Evolutionary conservation across 768 basidiomycete genomes (phyloP), one percentile per base, ranked within the genome.

Genomic region (Agrocybe pediades): DNA sequence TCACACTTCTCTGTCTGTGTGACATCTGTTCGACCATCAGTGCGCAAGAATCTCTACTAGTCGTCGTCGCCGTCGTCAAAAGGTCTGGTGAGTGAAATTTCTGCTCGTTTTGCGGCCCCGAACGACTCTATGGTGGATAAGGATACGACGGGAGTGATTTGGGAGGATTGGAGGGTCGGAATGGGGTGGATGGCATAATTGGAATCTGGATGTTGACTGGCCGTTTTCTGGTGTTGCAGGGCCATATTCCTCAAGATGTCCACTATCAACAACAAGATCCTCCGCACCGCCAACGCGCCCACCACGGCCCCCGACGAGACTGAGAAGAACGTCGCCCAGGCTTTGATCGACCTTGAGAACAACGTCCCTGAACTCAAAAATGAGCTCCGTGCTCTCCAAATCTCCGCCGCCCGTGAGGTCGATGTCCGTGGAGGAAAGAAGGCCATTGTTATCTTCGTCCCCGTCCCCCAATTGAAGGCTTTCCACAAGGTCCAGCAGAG

Each of bases 351-450:
- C 83, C 86, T 99, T 68, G 96, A 98, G 77, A 92, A 89, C 82
- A 95, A 93, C 72, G 95, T 98, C 55, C 92, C 95, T 58, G 97
- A 99, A 76, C 88, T 99, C 79, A 99, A 98, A 87, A 69, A 83
- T 53, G 97, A 99, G 80, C 88, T 99, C 60, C 88, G 95, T 45
- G 85, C 88, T 56, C 86, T 99, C 62, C 95, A 98, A 71, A 98
- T 99, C 77, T 96, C 94, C 62, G 92, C 95, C 60, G 97, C 97
- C 61, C 95, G 95, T 68, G 97, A 99, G 77, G 91, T 99, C 62
- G 97, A 99, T 70, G 95, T 98, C 65, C 92, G 95, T 67, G 97
- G 96, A 59, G 97, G 97, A 69, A 98, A 97, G 82, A 99, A 98
- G 82, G 97, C 97, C 48, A 95, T 99, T 66, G 93, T 99, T 59